Evolutionary conservation across 257 asterid species (phyloP).

Genomic region (Mentha longifolia): DNA sequence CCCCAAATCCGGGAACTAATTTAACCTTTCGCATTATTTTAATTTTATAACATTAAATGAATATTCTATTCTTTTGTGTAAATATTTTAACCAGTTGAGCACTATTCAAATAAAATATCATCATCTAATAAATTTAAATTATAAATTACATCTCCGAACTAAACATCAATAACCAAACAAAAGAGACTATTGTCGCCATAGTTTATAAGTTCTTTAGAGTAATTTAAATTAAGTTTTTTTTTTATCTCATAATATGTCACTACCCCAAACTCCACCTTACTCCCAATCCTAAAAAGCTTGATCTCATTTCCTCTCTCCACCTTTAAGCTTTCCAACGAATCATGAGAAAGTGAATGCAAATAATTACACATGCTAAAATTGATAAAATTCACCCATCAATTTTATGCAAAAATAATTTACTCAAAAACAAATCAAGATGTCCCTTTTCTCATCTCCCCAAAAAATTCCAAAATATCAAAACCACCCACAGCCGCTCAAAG

Average conservation of each 20-base stretch:
- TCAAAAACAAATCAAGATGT: neutral
- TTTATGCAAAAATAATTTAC: neutral
- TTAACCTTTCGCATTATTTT: neutral
- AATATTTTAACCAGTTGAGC: neutral
- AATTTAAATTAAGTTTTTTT: too few relatives aligned
- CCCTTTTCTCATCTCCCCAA: neutral
- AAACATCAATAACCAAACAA: too few relatives aligned
- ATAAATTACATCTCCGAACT: too few relatives aligned
- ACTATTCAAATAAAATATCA: neutral
- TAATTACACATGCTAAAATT: neutral
- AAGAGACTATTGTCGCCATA: too few relatives aligned
- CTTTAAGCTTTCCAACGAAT: constrained; percentile 2
- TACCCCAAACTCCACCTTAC: neutral
- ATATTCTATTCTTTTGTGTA: neutral
- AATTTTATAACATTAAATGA: neutral
- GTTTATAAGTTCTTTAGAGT: too few relatives aligned
- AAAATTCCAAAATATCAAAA: constrained; percentile 29
- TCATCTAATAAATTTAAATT: too few relatives aligned
- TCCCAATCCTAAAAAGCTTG: neutral
- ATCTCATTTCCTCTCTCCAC: neutral
- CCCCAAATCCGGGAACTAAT: too few relatives aligned
- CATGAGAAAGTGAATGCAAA: neutral
- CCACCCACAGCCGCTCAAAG: constrained; percentile 14
- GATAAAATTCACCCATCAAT: neutral
- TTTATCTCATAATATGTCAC: too few relatives aligned